Percentiles rank a stretch among this genome's conserved stretches.
phyloP scores from a whole-genome alignment of 441 rosid genomes.

The Populus hybrid region DNA sequence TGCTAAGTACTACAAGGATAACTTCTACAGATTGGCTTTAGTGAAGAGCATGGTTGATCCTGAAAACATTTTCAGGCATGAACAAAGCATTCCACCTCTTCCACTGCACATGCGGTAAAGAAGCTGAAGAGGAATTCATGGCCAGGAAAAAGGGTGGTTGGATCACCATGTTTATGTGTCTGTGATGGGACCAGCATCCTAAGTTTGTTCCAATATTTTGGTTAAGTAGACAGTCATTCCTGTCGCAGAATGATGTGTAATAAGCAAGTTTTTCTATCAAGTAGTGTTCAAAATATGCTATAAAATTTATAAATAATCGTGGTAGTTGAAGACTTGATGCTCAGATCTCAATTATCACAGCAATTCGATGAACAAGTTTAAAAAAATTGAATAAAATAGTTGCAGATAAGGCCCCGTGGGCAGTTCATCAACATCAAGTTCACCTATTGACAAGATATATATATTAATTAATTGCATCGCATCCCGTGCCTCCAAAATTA shows the following conservation, averaged over 20 bases:
- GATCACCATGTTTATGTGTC: background rate
- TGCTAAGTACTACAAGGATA: background rate
- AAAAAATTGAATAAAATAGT: no score
- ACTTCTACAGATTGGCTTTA: background rate
- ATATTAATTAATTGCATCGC: no score
- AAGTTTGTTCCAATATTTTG: no score
- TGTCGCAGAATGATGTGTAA: background rate
- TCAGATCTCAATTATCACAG: background rate
- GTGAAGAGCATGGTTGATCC: background rate
- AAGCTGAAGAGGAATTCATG: background rate
- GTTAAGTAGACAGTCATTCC: no score
- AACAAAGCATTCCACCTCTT: background rate
- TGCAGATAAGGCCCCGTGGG: no score
- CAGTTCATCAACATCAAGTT: no score
- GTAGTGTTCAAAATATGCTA: background rate
- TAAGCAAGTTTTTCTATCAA: background rate
- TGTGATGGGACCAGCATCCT: background rate
- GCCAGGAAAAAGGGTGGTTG: background rate
- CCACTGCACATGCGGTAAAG: background rate
- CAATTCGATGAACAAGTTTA: no score
- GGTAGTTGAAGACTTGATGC: background rate
- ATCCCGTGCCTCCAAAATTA: no score
- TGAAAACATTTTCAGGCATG: background rate
- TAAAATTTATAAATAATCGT: no score
- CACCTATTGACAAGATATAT: no score